Conservation (phyloP, 441 rosid genomes). For the Gossypium gossypioides region DNA sequence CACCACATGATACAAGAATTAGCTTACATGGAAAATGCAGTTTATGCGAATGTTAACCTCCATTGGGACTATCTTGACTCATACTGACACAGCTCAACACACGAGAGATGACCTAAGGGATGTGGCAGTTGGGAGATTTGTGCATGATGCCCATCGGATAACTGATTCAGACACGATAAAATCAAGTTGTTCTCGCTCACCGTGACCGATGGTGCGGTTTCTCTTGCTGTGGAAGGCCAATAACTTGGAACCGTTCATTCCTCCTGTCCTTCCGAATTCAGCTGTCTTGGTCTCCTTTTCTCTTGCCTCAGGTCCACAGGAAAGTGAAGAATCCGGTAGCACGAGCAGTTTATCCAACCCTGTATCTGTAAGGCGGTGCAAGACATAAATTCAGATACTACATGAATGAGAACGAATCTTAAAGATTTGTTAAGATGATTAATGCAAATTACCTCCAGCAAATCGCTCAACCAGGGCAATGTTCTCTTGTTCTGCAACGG, state of each 20-base stretch:
- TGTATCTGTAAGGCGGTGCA: slow-evolving; percentile 17
- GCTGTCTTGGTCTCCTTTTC: slow-evolving; percentile 22
- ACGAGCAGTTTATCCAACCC: slow-evolving; percentile 22
- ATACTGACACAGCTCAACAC: slow-evolving; percentile 27
- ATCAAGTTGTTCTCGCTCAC: slow-evolving; percentile 43
- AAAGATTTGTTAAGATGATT: background rate
- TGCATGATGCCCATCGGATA: slow-evolving; percentile 64
- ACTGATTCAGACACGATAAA: slow-evolving; percentile 43
- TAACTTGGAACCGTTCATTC: slow-evolving; percentile 27
- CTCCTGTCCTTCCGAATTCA: slow-evolving; percentile 31
- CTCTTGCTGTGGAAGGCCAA: slow-evolving; percentile 41
- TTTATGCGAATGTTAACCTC: background rate
- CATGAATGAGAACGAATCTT: background rate
- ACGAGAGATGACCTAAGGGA: slow-evolving; percentile 49
- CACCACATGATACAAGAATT: slow-evolving; percentile 9
- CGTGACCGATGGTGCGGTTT: slow-evolving; percentile 51
- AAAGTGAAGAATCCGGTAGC: slow-evolving; percentile 22
- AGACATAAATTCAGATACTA: background rate
- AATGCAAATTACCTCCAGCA: slow-evolving; percentile 29
- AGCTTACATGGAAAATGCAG: background rate
- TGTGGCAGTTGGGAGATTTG: slow-evolving; percentile 39
- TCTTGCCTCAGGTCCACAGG: slow-evolving; percentile 17
- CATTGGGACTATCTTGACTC: background rate
- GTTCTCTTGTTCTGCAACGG: slow-evolving; percentile 20
- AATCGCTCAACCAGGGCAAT: slow-evolving; percentile 9